Evolutionary conservation across 805 yeast species (phyloP), one percentile per base, ranked within the genome.

Genomic region (Candida yuanshanica): DNA sequence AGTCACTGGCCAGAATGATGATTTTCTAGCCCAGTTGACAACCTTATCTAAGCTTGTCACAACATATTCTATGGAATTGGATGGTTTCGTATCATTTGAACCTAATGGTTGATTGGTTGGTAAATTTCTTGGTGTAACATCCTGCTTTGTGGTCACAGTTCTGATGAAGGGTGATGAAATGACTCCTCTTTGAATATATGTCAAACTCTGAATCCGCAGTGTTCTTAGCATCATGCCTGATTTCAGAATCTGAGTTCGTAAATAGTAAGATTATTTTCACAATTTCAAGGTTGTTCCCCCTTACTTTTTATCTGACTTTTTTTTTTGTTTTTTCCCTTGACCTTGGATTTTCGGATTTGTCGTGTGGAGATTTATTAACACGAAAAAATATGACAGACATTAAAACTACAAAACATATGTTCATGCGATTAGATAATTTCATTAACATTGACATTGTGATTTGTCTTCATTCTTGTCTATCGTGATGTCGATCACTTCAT

Each of bases 1-100:
- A 27, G 95, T 86, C 35, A 85, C 90, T 8, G 95, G 95, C 95
- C 95, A 86, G 63, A 86, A 86, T 2, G 93, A 83, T 21, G 95
- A 87, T 60, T 84, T 88, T 64, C 95, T 76, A 2, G 91, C 95
- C 95, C 95, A 86, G 68, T 82, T 82, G 49, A 89, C 89, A 48
- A 86, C 76, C 47, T 81, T 81, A 58, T 86, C 95, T 53, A 86
- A 67, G 17, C 90, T 77, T 14, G 95, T 85, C 59, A 86, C 71
- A 2, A 88, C 89, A 55, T 86, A 86, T 65, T 86, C 95, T 47
- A 84, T 64, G 11, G 83, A 80, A 51, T 70, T 75, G 42, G 70
- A 59, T 23, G 77, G 69, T 45, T 76, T 79, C 25, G 35, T 39
- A 18, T 47, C 52, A 16, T 41, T 45, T 2, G 55, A 45, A 9